Evolutionary conservation across 495 filamentous ascomycete species (phyloP).

Genomic region (Penicillium cinerascens): DNA sequence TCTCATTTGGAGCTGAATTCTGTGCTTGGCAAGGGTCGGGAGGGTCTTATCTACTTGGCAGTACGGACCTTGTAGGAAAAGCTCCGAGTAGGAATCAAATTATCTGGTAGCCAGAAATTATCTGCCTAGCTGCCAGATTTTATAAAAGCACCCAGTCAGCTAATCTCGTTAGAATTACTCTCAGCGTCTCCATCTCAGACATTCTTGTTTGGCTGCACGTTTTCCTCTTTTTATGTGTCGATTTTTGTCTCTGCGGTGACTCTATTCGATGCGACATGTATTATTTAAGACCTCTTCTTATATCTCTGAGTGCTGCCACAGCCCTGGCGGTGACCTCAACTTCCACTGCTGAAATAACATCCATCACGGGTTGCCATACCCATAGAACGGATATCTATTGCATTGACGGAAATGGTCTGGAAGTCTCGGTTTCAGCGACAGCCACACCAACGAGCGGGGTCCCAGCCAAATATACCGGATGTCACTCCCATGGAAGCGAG

Average conservation of each 20-base stretch:
- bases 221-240: neutral
- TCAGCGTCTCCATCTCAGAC: no score
- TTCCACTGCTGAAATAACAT: constrained; percentile 19
- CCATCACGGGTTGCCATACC: constrained; percentile 40
- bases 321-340: constrained; percentile 20
- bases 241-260: neutral
- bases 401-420: constrained; percentile 33
- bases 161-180: no score
- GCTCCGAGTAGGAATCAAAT: neutral
- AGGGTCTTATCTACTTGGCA: constrained; percentile 13
- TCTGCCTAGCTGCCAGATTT: neutral
- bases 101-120: neutral
- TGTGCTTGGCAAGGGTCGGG: constrained; percentile 9
- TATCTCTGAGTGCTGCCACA: constrained; percentile 6
- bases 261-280: constrained; percentile 1
- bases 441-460: constrained; percentile 40
- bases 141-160: neutral
- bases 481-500: constrained; percentile 46
- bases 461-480: constrained; percentile 48
- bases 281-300: constrained; percentile 7
- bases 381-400: constrained; percentile 42
- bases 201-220: neutral
- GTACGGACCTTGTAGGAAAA: constrained; percentile 9
- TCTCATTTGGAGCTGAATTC: neutral
- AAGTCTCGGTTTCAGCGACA: constrained; percentile 38